Evolutionary conservation across 345 rosid genomes (phyloP).

Genomic region (Euphorbia pulcherrima): DNA sequence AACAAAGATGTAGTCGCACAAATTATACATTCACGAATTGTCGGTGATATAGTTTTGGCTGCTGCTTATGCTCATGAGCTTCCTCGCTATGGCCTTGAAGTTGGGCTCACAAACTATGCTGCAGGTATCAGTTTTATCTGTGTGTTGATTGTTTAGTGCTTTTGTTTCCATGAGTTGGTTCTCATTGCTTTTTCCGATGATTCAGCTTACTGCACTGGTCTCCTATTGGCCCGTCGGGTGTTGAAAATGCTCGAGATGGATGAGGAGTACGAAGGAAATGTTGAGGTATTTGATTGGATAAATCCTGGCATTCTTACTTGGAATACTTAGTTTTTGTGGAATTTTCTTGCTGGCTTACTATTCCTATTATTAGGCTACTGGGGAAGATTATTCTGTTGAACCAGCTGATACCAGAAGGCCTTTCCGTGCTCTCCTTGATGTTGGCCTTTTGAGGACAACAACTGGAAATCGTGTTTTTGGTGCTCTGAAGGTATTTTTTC

Average conservation of each 20-base stretch:
- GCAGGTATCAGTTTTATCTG: slow-evolving; percentile 47
- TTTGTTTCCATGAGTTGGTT: not conserved
- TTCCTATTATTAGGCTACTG: slow-evolving; percentile 50
- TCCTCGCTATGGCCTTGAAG: slow-evolving; percentile 58
- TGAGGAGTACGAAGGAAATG: slow-evolving; percentile 60
- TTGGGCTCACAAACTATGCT: slow-evolving; percentile 69
- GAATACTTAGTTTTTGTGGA: not conserved
- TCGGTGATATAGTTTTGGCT: slow-evolving; percentile 59
- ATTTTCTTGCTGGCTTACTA: not conserved
- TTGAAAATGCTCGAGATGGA: slow-evolving; percentile 66
- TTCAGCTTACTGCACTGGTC: slow-evolving; percentile 69
- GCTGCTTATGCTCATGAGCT: slow-evolving; percentile 67
- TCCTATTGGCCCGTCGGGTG: slow-evolving; percentile 70
- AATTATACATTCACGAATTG: slow-evolving; percentile 45
- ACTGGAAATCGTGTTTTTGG: slow-evolving; percentile 79
- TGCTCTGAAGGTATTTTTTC: slow-evolving; percentile 53
- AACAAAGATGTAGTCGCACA: slow-evolving; percentile 67
- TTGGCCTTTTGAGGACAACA: slow-evolving; percentile 69
- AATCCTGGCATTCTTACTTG: not conserved
- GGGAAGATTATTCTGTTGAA: slow-evolving; percentile 70
- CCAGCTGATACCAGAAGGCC: slow-evolving; percentile 69
- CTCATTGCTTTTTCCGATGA: not conserved
- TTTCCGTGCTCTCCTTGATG: slow-evolving; percentile 79
- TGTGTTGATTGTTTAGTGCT: not conserved
- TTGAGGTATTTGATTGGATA: slow-evolving; percentile 51